Evolutionary conservation across 495 filamentous ascomycete genomes (phyloP), one percentile per base, ranked within the genome.

Genomic region (Penicillium steckii): DNA sequence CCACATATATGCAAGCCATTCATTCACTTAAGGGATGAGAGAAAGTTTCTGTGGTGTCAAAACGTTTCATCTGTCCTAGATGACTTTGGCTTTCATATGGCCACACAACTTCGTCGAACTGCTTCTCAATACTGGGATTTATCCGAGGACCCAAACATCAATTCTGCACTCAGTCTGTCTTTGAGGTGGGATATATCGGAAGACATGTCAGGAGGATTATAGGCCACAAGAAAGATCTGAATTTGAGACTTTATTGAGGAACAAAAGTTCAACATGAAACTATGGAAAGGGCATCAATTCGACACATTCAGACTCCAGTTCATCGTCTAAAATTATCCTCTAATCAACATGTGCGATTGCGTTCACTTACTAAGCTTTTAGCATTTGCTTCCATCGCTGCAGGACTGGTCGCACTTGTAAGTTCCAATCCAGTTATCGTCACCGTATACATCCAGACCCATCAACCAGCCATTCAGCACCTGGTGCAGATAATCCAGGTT

Each of bases 401-500:
- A 63, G 22, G 41, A 44, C 35, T 60, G 53, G 23, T 53, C 44
- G 17, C 52, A 62, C 15, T 43, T 51, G 47, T 52, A 69, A 38
- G 18, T 53, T 17, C 55, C 57, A 52, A 64, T 70, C 69, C 53
- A 62, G 50, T 27, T 45, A 40, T 60, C 62, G 62, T 48, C 61
- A 32, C 62, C 57, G 49, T 59, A 65, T 7, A 46, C 52, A 62
- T 71, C 55, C 50, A 57, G 13, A n/a, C 59, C 62, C 51, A 66
- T 53, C 30, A 69, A 55, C 62, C 55, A 62, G 15, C 69, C 56
- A 56, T 74, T 57, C 25, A 73, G 17, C 8, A 65, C 57, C 49
- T 73, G 44, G 22, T 70, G 53, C 17, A 66, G 26, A 43, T 70
- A 64, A 56, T 74, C 55, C 32, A 60, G 15, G 43, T 68, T 68